Evolutionary conservation across 2,329 filamentous ascomycete species (phyloP), one percentile per base, ranked within the genome.

Genomic region (Exophiala viscosa): DNA sequence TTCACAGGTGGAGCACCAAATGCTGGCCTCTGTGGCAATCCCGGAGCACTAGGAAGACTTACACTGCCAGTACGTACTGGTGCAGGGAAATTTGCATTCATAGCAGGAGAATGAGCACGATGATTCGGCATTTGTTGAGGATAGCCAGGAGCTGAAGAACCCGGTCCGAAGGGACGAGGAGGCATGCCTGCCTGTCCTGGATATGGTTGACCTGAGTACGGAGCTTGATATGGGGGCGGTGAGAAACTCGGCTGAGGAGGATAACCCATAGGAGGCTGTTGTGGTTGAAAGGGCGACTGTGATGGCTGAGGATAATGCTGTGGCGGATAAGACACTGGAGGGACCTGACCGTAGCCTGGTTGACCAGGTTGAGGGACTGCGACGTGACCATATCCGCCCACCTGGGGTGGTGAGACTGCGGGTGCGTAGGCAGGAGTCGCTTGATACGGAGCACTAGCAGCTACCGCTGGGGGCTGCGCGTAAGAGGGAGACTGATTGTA

Each of bases 21-120:
- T 9, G 76, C 72, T 13, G 83, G 83, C 47, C 83, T 75, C 58
- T 83, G 80, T 3, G 83, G 83, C 39, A 86, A 73, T 50, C 81
- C 79, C 17, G 80, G 75, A 11, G 77, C 76, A 44, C 73, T 65
- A n/a, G 79, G 79, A 43, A 82, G 68, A 62, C 76, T 80, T 52
- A 75, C 77, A 47, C 79, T 77, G 57, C 79, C 72, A 43, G 79
- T 76, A 59, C 78, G 55, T 40, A 60, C 56, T 44, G 58, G 58
- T 49, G 41, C 76, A 42, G 58, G 58, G 15, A 60, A 60, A 57
- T 53, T 57, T 23, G 55, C 54, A 44, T 58, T 58, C 40, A 52
- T 54, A 40, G 58, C 64, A 44, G 63, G 61, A 28, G 61, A 61
- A 53, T 63, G 57, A 48, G 58, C 62, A 53, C 70, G 72, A 55